Percentiles rank a stretch among this genome's conserved stretches.
Evolutionary conservation across 768 basidiomycete species (phyloP).

Genomic region (Agaricus blazei): DNA sequence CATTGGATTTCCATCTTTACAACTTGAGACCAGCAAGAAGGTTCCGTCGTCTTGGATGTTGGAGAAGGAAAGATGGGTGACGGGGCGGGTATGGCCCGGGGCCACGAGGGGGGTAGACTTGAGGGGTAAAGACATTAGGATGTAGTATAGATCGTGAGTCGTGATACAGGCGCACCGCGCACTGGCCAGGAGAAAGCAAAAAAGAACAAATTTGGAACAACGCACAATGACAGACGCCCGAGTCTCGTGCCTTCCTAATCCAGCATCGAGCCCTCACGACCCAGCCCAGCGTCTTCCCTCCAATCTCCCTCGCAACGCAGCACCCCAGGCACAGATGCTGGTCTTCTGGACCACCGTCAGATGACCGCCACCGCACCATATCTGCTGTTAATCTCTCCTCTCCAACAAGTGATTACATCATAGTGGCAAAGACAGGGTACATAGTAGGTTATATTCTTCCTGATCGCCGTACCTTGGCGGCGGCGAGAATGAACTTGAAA

Average conservation of each 20-base stretch:
- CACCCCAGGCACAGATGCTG: no score
- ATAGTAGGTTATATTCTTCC: no score
- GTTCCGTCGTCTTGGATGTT: conserved; percentile 77
- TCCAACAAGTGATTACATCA: no score
- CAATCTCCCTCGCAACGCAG: no score
- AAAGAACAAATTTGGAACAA: conserved; percentile 11
- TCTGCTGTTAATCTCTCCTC: no score
- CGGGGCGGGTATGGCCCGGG: conserved; percentile 81
- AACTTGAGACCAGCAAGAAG: conserved; percentile 90
- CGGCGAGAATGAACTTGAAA: no score
- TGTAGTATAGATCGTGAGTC: conserved; percentile 36
- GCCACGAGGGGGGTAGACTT: conserved; percentile 80
- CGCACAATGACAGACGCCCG: conserved; percentile 4
- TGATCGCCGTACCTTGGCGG: no score
- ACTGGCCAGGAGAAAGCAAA: conserved; percentile 26
- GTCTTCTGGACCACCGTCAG: no score
- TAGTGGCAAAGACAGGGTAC: no score
- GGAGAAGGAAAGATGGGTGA: conserved; percentile 94
- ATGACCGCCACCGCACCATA: no score
- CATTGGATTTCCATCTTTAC: conserved; percentile 99
- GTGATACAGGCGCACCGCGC: conserved; percentile 51
- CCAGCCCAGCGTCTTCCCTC: no score
- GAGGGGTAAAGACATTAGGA: conserved; percentile 54
- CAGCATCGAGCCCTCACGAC: no score
- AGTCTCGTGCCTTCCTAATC: conserved; percentile 14